Evolutionary conservation across 495 filamentous ascomycete species (phyloP).

Genomic region (Stereocaulon alpinum): DNA sequence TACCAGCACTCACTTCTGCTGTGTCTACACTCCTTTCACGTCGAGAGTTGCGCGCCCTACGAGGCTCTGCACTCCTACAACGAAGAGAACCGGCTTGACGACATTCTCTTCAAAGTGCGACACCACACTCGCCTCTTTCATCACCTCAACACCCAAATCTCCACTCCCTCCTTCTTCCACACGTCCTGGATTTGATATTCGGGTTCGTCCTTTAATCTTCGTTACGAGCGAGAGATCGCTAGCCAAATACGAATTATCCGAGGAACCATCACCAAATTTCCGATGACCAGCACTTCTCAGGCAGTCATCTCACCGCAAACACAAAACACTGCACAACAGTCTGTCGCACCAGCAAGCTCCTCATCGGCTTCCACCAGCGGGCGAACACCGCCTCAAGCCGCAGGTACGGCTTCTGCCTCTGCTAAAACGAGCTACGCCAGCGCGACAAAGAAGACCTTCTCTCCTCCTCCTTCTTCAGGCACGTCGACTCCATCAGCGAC

Average conservation of each 20-base stretch:
- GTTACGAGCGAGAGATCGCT: slow-evolving; percentile 20
- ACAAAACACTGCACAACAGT: slow-evolving; percentile 41
- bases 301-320: slow-evolving; percentile 44
- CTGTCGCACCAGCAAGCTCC: slow-evolving; percentile 35
- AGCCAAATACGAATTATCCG: slow-evolving; percentile 3
- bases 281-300: slow-evolving; percentile 31
- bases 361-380: slow-evolving; percentile 48
- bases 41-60: slow-evolving; percentile 13
- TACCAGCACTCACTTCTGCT: slow-evolving; percentile 10
- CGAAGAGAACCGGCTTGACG: slow-evolving; percentile 5
- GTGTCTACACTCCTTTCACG: slow-evolving; percentile 18
- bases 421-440: slow-evolving; percentile 46
- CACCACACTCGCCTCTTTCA: background rate
- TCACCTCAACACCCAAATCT: slow-evolving; percentile 9
- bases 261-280: slow-evolving; percentile 21
- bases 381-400: slow-evolving; percentile 49
- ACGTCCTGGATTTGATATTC: slow-evolving; percentile 38
- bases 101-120: slow-evolving; percentile 3
- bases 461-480: slow-evolving; percentile 57
- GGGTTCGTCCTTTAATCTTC: slow-evolving; percentile 18
- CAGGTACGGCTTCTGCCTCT: slow-evolving; percentile 50
- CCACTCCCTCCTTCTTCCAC: slow-evolving; percentile 18
- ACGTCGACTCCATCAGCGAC: slow-evolving; percentile 55
- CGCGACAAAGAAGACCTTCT: slow-evolving; percentile 66
- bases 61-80: slow-evolving; percentile 16